phyloP scores from a whole-genome alignment of 352 stramenopile genomes.

The Phytophthora sp. region DNA sequence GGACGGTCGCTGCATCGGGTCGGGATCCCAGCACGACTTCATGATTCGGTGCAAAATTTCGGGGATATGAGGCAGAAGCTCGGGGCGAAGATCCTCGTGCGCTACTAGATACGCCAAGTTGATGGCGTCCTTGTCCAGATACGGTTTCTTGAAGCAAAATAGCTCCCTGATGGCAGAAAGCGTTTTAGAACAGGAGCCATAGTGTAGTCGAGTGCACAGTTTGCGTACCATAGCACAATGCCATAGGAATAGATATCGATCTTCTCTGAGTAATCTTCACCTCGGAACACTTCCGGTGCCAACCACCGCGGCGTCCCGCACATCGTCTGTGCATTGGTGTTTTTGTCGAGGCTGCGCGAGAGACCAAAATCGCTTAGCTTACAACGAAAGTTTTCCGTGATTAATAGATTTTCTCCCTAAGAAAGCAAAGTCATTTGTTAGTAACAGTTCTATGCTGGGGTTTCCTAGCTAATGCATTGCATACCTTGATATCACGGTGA shows the following conservation, averaged over 20 bases:
- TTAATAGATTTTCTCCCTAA: constrained; percentile 74
- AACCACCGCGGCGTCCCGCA: constrained; percentile 82
- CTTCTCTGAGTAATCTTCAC: constrained; percentile 86
- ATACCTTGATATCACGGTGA: constrained; percentile 77
- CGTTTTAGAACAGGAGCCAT: background rate
- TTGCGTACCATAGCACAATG: constrained; percentile 78
- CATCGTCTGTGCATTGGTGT: constrained; percentile 75
- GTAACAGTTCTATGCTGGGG: background rate
- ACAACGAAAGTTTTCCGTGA: constrained; percentile 73
- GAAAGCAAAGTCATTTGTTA: constrained; percentile 2
- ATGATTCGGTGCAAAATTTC: constrained; percentile 73
- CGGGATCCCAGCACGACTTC: constrained; percentile 67
- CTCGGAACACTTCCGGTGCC: constrained; percentile 83
- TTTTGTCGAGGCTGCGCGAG: constrained; percentile 68
- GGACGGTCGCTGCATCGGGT: constrained; percentile 58
- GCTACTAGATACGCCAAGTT: constrained; percentile 80
- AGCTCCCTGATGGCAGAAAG: constrained; percentile 53
- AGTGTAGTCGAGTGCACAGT: background rate
- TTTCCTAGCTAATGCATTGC: background rate
- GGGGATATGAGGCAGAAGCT: constrained; percentile 68
- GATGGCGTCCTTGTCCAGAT: constrained; percentile 80
- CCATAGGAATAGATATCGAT: constrained; percentile 87
- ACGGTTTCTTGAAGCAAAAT: constrained; percentile 87
- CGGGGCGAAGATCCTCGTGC: constrained; percentile 72
- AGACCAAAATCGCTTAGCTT: constrained; percentile 83